These are phyloP conservation scores for Pyrenula massariospora DNA, from an alignment of 495 filamentous ascomycete genomes.

Conservation along the genomic window DNA sequence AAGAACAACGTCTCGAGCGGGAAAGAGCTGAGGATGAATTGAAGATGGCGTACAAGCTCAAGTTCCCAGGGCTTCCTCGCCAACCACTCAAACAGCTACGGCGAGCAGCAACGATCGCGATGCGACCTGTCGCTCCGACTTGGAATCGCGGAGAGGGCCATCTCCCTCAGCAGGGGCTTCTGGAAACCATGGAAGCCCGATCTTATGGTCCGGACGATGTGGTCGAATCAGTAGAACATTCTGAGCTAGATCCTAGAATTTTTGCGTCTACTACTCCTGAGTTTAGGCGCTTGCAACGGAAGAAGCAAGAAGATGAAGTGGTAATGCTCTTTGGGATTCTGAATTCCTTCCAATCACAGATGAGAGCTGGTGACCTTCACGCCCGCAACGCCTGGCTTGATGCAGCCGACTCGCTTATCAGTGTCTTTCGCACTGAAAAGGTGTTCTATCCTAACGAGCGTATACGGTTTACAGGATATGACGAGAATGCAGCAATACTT, in stretches of 20 bases:
- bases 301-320: not conserved
- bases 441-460: constrained; percentile 68
- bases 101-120: not conserved
- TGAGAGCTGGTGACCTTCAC: constrained; percentile 37
- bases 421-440: constrained; percentile 68
- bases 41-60: constrained; percentile 3
- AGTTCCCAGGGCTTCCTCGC: not conserved
- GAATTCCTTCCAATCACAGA: constrained; percentile 11
- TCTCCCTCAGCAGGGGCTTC: not conserved
- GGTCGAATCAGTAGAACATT: not conserved
- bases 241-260: not conserved
- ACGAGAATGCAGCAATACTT: constrained; percentile 31
- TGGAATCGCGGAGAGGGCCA: not conserved
- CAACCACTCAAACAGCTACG: not conserved
- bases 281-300: not conserved
- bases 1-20: constrained; percentile 10
- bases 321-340: not conserved
- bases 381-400: constrained; percentile 58
- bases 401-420: constrained; percentile 59
- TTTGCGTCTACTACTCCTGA: not conserved
- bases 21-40: constrained; percentile 17
- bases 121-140: not conserved
- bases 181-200: not conserved
- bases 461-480: constrained; percentile 56
- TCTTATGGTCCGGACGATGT: not conserved